Conservation (phyloP, 106 monocot genomes). For the Dioscorea dumetorum region DNA sequence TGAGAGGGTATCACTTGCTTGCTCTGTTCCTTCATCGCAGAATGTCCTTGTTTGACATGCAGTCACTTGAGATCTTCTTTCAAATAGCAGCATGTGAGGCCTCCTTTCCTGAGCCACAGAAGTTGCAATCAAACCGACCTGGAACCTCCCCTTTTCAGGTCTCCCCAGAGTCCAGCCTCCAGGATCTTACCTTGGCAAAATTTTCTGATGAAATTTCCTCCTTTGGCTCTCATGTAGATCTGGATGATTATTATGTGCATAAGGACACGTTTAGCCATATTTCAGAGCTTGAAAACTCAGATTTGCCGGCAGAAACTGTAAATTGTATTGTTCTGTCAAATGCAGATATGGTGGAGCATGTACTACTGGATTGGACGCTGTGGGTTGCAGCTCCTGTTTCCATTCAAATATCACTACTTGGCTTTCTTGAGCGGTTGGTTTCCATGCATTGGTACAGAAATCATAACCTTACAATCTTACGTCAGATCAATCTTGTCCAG, state of each 20-base stretch:
- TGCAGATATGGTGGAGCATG: constrained; percentile 99
- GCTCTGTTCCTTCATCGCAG: constrained; percentile 83
- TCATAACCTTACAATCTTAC: constrained; percentile 89
- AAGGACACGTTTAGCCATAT: constrained; percentile 86
- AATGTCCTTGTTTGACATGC: constrained; percentile 96
- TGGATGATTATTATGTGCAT: constrained; percentile 68
- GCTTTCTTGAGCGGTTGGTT: constrained; percentile 93
- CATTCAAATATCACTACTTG: constrained; percentile 90
- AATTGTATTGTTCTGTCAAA: constrained; percentile 91
- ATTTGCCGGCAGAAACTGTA: constrained; percentile 43
- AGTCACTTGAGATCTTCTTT: constrained; percentile 92
- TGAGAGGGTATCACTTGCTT: constrained; percentile 93
- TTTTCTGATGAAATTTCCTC: constrained; percentile 82
- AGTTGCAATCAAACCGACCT: constrained; percentile 29
- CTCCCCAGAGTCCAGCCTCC: constrained; percentile 55
- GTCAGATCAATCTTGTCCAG: constrained; percentile 89
- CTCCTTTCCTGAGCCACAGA: constrained; percentile 67
- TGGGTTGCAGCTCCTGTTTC: constrained; percentile 97
- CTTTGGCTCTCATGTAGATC: constrained; percentile 78
- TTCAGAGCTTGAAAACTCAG: constrained; percentile 80
- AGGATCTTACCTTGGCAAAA: constrained; percentile 62
- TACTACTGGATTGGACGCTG: constrained; percentile 92
- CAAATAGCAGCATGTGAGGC: constrained; percentile 98
- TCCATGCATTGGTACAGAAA: constrained; percentile 98
- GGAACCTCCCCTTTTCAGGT: constrained; percentile 25